These are phyloP conservation scores for Canavalia ensiformis DNA, from an alignment of 306 rosid genomes.

Conservation along the genomic window DNA sequence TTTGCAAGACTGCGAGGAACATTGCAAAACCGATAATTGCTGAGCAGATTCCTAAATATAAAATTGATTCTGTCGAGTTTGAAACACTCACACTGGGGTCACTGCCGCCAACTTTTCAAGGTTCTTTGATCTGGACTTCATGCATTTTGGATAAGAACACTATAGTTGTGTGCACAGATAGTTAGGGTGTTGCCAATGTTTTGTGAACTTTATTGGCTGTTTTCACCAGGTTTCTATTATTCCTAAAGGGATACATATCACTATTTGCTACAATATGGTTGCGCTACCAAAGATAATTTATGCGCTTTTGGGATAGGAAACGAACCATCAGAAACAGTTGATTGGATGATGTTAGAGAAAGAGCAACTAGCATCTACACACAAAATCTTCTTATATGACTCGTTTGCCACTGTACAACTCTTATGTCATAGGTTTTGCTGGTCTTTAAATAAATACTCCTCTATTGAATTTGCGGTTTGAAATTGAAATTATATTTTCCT, in stretches of 20 bases:
- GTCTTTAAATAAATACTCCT: neutral
- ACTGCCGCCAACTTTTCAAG: constrained; percentile 97
- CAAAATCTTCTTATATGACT: neutral
- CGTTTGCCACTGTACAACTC: neutral
- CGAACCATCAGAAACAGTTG: neutral
- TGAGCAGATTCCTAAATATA: constrained; percentile 86
- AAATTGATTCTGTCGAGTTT: constrained; percentile 86
- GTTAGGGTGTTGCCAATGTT: neutral
- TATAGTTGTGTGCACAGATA: constrained; percentile 5
- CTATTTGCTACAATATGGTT: neutral
- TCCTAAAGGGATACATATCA: neutral
- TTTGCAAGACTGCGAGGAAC: constrained; percentile 77
- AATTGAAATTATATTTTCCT: constrained; percentile 13
- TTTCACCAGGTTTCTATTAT: neutral
- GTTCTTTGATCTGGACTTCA: constrained; percentile 52
- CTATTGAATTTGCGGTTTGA: constrained; percentile 13
- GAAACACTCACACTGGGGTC: constrained; percentile 79
- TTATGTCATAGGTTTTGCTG: neutral
- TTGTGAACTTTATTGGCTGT: neutral
- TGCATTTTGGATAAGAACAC: constrained; percentile 12
- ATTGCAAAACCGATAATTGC: constrained; percentile 88
- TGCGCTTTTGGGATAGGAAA: neutral
- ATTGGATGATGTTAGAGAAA: constrained; percentile 23
- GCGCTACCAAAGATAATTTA: neutral
- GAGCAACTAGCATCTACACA: neutral